phyloP scores from a whole-genome alignment of 2,329 filamentous ascomycete species.

The Tolypocladium album region DNA sequence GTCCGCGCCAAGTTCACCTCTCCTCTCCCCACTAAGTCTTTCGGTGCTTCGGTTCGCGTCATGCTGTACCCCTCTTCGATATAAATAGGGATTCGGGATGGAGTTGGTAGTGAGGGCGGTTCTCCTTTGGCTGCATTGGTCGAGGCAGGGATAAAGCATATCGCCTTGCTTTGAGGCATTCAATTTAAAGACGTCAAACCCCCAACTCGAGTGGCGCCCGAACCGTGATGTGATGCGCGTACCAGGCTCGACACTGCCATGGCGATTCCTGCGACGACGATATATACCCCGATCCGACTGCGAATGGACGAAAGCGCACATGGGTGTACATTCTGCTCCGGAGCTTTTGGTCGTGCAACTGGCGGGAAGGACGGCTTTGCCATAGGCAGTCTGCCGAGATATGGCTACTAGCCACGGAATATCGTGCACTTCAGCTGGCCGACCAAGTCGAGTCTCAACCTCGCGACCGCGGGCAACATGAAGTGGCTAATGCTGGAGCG shows the following conservation, averaged over 20 bases:
- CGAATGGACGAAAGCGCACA: not conserved
- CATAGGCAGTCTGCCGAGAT: not conserved
- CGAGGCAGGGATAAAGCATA: slow-evolving; percentile 47
- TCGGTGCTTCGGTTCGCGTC: slow-evolving; percentile 90
- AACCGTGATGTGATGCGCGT: not conserved
- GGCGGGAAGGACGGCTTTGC: not conserved
- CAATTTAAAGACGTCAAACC: slow-evolving; percentile 40
- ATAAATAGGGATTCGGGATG: slow-evolving; percentile 54
- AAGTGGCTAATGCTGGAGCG: not conserved
- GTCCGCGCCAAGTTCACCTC: slow-evolving; percentile 94
- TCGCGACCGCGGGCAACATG: not conserved
- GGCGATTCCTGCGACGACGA: not conserved
- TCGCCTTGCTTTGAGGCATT: slow-evolving; percentile 42
- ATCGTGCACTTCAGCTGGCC: not conserved
- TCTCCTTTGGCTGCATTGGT: slow-evolving; percentile 50
- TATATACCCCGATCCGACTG: not conserved
- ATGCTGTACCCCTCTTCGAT: slow-evolving; percentile 98
- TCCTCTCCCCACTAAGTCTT: slow-evolving; percentile 93
- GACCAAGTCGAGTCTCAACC: not conserved
- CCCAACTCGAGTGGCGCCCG: slow-evolving; percentile 16
- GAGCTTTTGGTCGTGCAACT: not conserved
- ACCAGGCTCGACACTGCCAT: not conserved
- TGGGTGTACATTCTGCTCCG: not conserved
- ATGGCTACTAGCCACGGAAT: not conserved
- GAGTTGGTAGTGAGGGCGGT: slow-evolving; percentile 54